Base-by-base conservation (phyloP, 108 stramenopile species). In the Cyclotella choctawhatcheeana region DNA sequence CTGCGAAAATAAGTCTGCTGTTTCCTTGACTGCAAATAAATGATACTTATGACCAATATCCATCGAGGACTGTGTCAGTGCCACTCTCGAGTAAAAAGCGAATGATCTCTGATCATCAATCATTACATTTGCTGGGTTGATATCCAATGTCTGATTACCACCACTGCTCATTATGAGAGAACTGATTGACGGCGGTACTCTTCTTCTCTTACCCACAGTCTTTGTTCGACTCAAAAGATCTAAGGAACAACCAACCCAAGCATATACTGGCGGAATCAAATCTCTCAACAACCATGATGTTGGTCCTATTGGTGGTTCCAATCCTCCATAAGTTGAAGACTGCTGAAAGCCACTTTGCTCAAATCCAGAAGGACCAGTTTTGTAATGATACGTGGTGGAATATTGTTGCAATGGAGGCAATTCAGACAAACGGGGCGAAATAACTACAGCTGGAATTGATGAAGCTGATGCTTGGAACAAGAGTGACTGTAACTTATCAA, bases 201-300 rank as follows among this genome's bases (percentile, higher is more conserved):
- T 32, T 16, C 58, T 56, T 31, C 54, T 71, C 30, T 58, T 62
- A 16, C 51, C 10, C 17, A 48, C 34, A 58, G 73, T 78, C 31
- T 69, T 61, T 17, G 71, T 61, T 27, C 53, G 10, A 10, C 44
- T 17, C 33, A 69, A n/a, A 1, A 74, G 37, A 47, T 67, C 66
- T 35, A 58, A 30, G 0, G 74, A 67, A 24, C 73, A 65, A 16
- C 86, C 88, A 25, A 91, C 77, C 87, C 88, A 91, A 35, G 75
- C 76, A 67, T 82, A 91, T 13, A 88, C 82, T 5, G 90, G 90
- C 17, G 90, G 90, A 27, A 79, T 64, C 74, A 91, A 88, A 71
- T 91, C 90, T 55, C 90, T 73, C 52, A 91, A 52, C 44, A 91
- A 54, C 86, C 87, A 91, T 17, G 86, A 83, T 16, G 87, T 84